A percentile compares a stretch with the other conserved stretches of the same genome.
Evolutionary conservation across 495 filamentous ascomycete species (phyloP).

Genomic region (Extremus antarcticus): DNA sequence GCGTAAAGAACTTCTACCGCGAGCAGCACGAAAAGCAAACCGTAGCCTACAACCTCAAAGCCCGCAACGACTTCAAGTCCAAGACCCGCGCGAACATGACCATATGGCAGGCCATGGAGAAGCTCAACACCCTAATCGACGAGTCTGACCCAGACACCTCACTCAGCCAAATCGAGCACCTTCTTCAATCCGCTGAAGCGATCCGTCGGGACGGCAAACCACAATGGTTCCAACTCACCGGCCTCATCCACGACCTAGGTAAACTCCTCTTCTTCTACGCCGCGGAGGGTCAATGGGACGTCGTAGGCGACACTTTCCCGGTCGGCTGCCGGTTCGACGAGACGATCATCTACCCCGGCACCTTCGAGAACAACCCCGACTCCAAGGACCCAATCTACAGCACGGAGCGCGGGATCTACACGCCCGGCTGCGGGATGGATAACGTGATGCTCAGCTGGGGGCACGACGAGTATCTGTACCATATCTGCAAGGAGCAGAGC

Average conservation of each 20-base stretch:
- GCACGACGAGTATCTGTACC: conserved; percentile 85
- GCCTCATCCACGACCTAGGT: conserved; percentile 82
- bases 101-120: conserved; percentile 84
- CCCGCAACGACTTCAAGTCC: conserved; percentile 58
- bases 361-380: conserved; percentile 65
- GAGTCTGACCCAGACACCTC: conserved; percentile 80
- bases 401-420: conserved; percentile 67
- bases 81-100: conserved; percentile 63
- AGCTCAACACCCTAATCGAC: conserved; percentile 78
- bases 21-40: conserved; percentile 81
- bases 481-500: conserved; percentile 67
- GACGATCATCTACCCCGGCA: conserved; percentile 65
- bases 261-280: conserved; percentile 80
- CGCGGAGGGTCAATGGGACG: conserved; percentile 80
- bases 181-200: conserved; percentile 76
- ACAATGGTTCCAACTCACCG: conserved; percentile 82
- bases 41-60: conserved; percentile 69
- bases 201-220: conserved; percentile 83
- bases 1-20: conserved; percentile 71
- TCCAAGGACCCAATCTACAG: conserved; percentile 52
- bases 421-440: conserved; percentile 62
- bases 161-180: conserved; percentile 77
- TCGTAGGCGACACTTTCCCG: conserved; percentile 85
- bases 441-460: conserved; percentile 86
- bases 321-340: conserved; percentile 76